Evolutionary conservation across 1,139 yeast species (phyloP), one percentile per base, ranked within the genome.

Genomic region (Eremothecium cymbalariae): DNA sequence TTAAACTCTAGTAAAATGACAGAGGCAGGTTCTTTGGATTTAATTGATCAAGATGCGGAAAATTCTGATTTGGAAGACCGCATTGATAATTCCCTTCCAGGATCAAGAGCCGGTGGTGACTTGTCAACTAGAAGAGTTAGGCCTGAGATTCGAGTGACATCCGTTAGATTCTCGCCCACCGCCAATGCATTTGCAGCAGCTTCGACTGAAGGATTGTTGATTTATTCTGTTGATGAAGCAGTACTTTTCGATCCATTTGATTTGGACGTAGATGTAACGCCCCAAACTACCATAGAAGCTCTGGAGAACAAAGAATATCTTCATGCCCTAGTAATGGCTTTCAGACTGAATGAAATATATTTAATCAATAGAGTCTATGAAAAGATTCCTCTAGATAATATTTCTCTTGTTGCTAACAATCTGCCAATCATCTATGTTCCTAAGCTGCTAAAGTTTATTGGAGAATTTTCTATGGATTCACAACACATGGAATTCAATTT

Each of bases 121-220:
- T 73, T 85, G n/a, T 77, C 94, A 18, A 71, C 76, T 12, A 71
- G 97, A 51, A 72, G 74, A 36, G 68, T 73, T 1, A 71, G 88
- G 44, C 94, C 96, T 0, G 94, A 81, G 41, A 71, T 90, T 17
- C 67, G 94, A 50, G 86, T 90, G 1, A 73, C 83, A 1, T 65
- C 81, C 4, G 70, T 93, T 25, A 72, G 71, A 45, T 90, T 88
- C 53, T 83, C 95, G 3, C 98, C 98, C 17, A 81, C 96, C 0
- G 82, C 94, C 6, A 70, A 82, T 28, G 77, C 95, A 18, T 93
- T 93, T 65, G 93, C 95, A 2, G 95, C 95, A 19, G 94, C 96
- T 0, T 78, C 95, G 1, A 90, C 98, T 0, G 98, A 90, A 58
- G 99, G 99, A 6, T 64, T 93, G 33, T 64, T 88, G 40, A 67